Percentiles rank a stretch among this genome's conserved stretches.
These are phyloP conservation scores for Rosa multiflora DNA, from an alignment of 306 rosid species.

Conservation along the genomic window DNA sequence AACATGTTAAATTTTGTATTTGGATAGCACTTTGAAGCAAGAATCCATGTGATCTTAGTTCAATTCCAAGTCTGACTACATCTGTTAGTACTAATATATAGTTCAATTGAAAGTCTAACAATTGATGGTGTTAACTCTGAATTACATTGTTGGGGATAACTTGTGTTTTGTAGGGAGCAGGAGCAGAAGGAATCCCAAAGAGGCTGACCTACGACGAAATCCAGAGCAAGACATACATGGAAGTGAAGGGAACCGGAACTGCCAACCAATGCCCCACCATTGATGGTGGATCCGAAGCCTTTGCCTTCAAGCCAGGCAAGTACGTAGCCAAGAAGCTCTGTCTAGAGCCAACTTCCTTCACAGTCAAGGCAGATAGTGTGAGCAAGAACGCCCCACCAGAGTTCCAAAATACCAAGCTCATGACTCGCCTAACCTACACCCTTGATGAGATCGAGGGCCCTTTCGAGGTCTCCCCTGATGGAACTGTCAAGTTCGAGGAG, in stretches of 20 bases:
- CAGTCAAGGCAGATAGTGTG: slow-evolving; percentile 85
- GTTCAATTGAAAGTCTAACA: neutral
- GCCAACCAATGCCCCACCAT: slow-evolving; percentile 98
- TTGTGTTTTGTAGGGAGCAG: slow-evolving; percentile 62
- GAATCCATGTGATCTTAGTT: neutral
- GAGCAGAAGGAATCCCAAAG: slow-evolving; percentile 87
- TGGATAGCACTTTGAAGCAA: neutral
- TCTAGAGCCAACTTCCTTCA: slow-evolving; percentile 93
- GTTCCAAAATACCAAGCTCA: slow-evolving; percentile 95
- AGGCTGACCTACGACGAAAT: slow-evolving; percentile 86
- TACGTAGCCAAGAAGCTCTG: slow-evolving; percentile 80
- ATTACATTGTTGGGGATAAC: neutral
- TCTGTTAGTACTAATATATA: too few relatives aligned
- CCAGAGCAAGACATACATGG: slow-evolving; percentile 92
- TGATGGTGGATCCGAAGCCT: slow-evolving; percentile 77
- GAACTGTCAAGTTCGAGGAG: slow-evolving; percentile 75
- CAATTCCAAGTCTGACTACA: neutral
- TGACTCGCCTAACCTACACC: slow-evolving; percentile 96
- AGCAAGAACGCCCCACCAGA: slow-evolving; percentile 80
- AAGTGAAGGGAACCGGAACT: slow-evolving; percentile 90
- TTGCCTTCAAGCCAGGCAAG: slow-evolving; percentile 78
- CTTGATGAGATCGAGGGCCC: slow-evolving; percentile 97
- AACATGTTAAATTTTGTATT: neutral
- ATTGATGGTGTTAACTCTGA: neutral
- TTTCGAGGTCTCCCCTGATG: slow-evolving; percentile 69